Percentiles rank a stretch among this genome's conserved stretches.
Evolutionary conservation across 768 basidiomycete species (phyloP).

Genomic region (Leucosporidium scottii): DNA sequence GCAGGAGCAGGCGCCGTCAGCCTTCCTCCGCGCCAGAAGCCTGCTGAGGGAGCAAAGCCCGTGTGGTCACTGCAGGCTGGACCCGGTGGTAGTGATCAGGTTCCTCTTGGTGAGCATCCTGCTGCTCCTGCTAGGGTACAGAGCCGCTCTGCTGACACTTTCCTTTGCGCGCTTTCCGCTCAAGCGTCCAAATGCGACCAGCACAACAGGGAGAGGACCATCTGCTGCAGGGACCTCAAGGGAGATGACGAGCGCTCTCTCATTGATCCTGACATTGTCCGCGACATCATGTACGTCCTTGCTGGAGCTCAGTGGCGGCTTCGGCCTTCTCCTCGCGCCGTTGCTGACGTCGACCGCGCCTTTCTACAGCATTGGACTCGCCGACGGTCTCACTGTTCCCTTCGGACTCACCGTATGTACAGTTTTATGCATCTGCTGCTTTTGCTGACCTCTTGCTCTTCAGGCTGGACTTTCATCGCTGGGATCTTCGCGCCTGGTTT

Average conservation of each 20-base stretch:
- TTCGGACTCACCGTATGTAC: constrained; percentile 2
- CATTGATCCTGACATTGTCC: constrained; percentile 76
- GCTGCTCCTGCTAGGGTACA: not conserved
- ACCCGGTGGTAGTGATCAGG: constrained; percentile 7
- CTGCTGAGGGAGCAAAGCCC: constrained; percentile 12
- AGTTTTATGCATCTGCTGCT: constrained; percentile 5
- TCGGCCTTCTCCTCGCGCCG: not conserved
- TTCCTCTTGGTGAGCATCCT: constrained; percentile 22
- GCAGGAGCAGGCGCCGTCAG: constrained; percentile 17
- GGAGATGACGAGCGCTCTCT: constrained; percentile 70
- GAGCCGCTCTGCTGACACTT: not conserved
- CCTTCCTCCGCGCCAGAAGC: not conserved
- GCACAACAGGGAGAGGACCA: constrained; percentile 30
- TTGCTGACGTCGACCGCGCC: constrained; percentile 1
- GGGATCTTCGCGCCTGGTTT: constrained; percentile 82
- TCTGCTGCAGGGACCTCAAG: constrained; percentile 85
- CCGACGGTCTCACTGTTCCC: constrained; percentile 10
- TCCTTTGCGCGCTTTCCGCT: not conserved
- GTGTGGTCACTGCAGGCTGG: constrained; percentile 25
- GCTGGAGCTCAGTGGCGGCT: not conserved
- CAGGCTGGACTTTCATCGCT: constrained; percentile 82
- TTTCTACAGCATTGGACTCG: constrained; percentile 12
- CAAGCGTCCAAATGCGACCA: constrained; percentile 31
- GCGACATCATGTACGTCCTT: constrained; percentile 62
- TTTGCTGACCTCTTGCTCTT: constrained; percentile 65